phyloP scores from a whole-genome alignment of 768 basidiomycete genomes.

The Tubosaeta brunneosetosa region DNA sequence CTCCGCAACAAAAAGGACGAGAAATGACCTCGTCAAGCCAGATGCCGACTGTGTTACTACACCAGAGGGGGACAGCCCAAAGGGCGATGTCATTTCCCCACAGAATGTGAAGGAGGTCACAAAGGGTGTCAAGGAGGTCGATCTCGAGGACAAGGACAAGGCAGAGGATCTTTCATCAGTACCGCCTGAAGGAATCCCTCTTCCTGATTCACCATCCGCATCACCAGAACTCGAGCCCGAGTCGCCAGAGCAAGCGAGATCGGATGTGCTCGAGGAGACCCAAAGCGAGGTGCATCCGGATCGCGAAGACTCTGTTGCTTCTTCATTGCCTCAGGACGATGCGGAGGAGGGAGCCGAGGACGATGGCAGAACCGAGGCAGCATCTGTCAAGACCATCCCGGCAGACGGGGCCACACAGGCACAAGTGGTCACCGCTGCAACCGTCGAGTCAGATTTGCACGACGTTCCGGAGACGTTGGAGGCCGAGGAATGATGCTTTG shows the following conservation, averaged over 20 bases:
- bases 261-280: slow-evolving; percentile 9
- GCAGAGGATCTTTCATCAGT: slow-evolving; percentile 10
- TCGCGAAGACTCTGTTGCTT: slow-evolving; percentile 21
- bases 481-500: slow-evolving; percentile 12
- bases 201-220: slow-evolving; percentile 36
- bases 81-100: slow-evolving; percentile 9
- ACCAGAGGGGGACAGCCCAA: slow-evolving; percentile 13
- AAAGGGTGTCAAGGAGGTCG: slow-evolving; percentile 64
- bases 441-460: slow-evolving; percentile 3
- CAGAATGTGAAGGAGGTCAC: slow-evolving; percentile 67
- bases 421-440: slow-evolving; percentile 1
- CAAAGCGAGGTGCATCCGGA: slow-evolving; percentile 10
- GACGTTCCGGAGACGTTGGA: slow-evolving; percentile 17
- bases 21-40: slow-evolving; percentile 20
- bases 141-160: slow-evolving; percentile 41
- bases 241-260: not conserved
- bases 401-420: slow-evolving; percentile 5
- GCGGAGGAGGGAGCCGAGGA: slow-evolving; percentile 3
- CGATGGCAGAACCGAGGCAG: slow-evolving; percentile 1
- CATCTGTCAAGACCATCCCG: not conserved
- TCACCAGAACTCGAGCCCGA: slow-evolving; percentile 17
- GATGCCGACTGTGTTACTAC: slow-evolving; percentile 24
- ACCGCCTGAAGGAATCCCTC: slow-evolving; percentile 32
- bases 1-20: slow-evolving; percentile 33
- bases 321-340: slow-evolving; percentile 13